phyloP scores from a whole-genome alignment of 1,284 basidiomycete genomes.

The Porphyrellus sp. region DNA sequence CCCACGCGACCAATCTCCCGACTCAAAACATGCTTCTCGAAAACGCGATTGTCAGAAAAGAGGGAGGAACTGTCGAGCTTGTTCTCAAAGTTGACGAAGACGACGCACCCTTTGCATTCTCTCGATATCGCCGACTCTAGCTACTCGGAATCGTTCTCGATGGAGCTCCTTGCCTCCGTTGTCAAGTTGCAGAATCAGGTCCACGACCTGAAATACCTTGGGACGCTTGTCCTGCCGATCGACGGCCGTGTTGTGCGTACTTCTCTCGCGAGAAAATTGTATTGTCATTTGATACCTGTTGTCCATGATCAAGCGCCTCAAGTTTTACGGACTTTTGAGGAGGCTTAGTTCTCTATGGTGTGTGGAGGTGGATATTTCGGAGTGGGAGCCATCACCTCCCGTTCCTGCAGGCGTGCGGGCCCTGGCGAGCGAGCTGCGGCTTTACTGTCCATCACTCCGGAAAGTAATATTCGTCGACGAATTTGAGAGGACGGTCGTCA shows the following conservation, averaged over 20 bases:
- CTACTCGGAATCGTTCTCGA: constrained; percentile 51
- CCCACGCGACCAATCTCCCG: constrained; percentile 54
- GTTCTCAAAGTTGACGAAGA: constrained; percentile 43
- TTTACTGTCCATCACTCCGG: constrained; percentile 52
- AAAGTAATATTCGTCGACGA: constrained; percentile 58
- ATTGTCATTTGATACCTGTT: constrained; percentile 12
- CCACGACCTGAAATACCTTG: constrained; percentile 51
- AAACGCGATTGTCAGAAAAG: constrained; percentile 46
- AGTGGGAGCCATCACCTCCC: constrained; percentile 57
- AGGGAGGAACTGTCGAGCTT: constrained; percentile 48
- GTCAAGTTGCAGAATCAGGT: constrained; percentile 36
- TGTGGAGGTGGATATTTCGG: constrained; percentile 59
- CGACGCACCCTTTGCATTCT: constrained; percentile 43
- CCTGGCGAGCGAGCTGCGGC: constrained; percentile 52
- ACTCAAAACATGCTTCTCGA: constrained; percentile 67
- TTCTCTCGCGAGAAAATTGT: constrained; percentile 38
- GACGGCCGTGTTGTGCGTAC: constrained; percentile 42
- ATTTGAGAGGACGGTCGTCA: constrained; percentile 54
- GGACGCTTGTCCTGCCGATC: constrained; percentile 52
- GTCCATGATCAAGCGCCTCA: constrained; percentile 47
- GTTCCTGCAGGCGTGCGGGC: constrained; percentile 52
- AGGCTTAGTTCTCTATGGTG: constrained; percentile 48
- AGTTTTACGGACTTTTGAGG: constrained; percentile 58
- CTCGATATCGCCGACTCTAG: constrained; percentile 60
- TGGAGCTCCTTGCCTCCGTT: constrained; percentile 47